phyloP scores from a whole-genome alignment of 108 stramenopile genomes.

The Ochromonas danica region DNA sequence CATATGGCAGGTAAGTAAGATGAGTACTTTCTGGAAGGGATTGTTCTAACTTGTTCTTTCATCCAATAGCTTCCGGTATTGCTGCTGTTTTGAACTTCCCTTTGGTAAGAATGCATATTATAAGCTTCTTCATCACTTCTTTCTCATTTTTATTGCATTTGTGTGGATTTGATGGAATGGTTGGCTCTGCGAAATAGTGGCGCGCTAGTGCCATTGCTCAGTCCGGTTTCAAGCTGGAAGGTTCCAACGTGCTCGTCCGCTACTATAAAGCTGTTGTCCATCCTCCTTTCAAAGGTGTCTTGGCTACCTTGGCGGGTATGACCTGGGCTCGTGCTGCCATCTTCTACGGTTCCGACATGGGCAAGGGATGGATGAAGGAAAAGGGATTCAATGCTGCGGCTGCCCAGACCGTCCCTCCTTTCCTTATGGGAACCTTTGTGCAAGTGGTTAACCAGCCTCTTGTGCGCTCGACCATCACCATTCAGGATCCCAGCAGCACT shows the following conservation, averaged over 20 bases:
- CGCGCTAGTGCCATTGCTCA: slow-evolving; percentile 58
- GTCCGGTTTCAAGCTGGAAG: slow-evolving; percentile 48
- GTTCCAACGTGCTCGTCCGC: background rate
- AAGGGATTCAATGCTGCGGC: background rate
- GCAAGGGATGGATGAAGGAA: slow-evolving; percentile 60
- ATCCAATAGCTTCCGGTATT: slow-evolving; percentile 24
- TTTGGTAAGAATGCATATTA: slow-evolving; percentile 33
- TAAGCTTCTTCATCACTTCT: slow-evolving; percentile 38
- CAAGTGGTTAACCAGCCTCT: slow-evolving; percentile 91
- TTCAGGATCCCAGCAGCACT: slow-evolving; percentile 70
- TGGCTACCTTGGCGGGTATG: slow-evolving; percentile 85
- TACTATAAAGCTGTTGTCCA: slow-evolving; percentile 78
- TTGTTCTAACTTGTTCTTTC: background rate
- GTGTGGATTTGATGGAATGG: slow-evolving; percentile 19
- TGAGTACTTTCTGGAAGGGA: background rate
- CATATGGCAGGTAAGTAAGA: slow-evolving; percentile 10
- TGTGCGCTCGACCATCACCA: slow-evolving; percentile 79
- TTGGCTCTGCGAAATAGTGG: slow-evolving; percentile 43
- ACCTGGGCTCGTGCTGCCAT: slow-evolving; percentile 95
- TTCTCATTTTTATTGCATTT: slow-evolving; percentile 3
- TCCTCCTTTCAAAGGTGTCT: slow-evolving; percentile 88
- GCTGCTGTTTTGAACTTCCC: slow-evolving; percentile 57
- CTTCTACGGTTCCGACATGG: slow-evolving; percentile 84
- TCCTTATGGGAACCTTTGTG: slow-evolving; percentile 67
- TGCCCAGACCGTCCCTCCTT: slow-evolving; percentile 70